These are phyloP conservation scores for Striga hermonthica DNA, from an alignment of 305 asterid species.

Conservation along the genomic window DNA sequence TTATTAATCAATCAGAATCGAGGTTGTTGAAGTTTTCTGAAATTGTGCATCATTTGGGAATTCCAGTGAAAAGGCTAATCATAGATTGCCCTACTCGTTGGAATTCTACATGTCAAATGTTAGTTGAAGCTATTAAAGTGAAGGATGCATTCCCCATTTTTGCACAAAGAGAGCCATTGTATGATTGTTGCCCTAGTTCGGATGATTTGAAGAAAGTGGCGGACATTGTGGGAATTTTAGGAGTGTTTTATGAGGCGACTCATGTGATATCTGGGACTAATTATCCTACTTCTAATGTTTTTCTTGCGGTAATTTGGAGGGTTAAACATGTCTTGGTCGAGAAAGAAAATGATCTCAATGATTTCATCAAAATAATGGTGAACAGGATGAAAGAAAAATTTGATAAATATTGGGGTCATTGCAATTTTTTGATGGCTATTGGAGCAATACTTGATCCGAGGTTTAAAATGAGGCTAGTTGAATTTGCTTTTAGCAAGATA, in stretches of 20 bases:
- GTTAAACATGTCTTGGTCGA: constrained; percentile 18
- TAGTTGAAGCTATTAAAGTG: constrained; percentile 17
- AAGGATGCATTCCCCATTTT: constrained; percentile 26
- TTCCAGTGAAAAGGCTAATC: background rate
- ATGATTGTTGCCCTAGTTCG: background rate
- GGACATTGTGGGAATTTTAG: constrained; percentile 5
- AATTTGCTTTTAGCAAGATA: constrained; percentile 17
- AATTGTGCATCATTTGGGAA: background rate
- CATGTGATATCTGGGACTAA: constrained; percentile 17
- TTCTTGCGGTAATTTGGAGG: constrained; percentile 24
- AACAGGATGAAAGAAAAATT: background rate
- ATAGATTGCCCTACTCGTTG: constrained; percentile 20
- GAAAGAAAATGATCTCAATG: background rate
- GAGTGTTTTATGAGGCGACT: constrained; percentile 17
- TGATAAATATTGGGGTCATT: background rate
- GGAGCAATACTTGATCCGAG: constrained; percentile 20
- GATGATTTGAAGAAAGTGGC: constrained; percentile 23
- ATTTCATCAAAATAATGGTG: background rate
- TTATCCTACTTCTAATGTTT: constrained; percentile 27
- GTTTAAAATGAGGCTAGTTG: constrained; percentile 22
- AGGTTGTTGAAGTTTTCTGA: constrained; percentile 20
- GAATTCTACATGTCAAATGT: constrained; percentile 32
- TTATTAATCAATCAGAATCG: constrained; percentile 15
- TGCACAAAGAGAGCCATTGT: constrained; percentile 8
- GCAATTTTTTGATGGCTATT: constrained; percentile 6